Conservation (phyloP, 1,284 basidiomycete species). For the Ganoderma resinaceum region DNA sequence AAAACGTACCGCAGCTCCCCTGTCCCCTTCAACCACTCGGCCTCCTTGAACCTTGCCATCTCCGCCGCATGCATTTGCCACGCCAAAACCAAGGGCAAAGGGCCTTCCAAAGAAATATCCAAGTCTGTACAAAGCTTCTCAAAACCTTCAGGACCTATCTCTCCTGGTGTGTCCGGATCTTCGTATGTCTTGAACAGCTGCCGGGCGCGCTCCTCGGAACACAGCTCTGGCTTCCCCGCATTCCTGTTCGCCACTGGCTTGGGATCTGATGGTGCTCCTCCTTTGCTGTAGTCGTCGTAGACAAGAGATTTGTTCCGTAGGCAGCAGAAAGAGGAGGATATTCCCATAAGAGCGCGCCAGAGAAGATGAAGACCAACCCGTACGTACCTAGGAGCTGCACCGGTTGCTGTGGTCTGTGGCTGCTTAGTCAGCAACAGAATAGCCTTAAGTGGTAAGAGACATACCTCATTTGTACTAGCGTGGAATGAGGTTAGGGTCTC, state of each 20-base stretch:
- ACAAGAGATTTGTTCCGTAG: slow-evolving; percentile 20
- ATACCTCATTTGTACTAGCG: slow-evolving; percentile 31
- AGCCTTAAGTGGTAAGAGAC: slow-evolving; percentile 18
- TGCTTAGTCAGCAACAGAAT: slow-evolving; percentile 31
- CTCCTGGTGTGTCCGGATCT: slow-evolving; percentile 60
- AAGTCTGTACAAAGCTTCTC: slow-evolving; percentile 70
- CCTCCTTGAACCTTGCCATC: slow-evolving; percentile 70
- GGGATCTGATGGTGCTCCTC: slow-evolving; percentile 7
- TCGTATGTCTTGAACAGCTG: slow-evolving; percentile 69
- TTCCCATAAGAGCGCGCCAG: slow-evolving; percentile 28
- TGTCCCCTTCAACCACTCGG: slow-evolving; percentile 73
- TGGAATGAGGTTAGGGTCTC: slow-evolving; percentile 28
- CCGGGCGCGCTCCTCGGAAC: slow-evolving; percentile 55
- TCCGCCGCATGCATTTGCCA: slow-evolving; percentile 75
- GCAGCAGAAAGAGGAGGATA: slow-evolving; percentile 34
- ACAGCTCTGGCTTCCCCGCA: slow-evolving; percentile 47
- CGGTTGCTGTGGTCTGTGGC: slow-evolving; percentile 16
- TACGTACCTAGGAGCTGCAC: slow-evolving; percentile 21
- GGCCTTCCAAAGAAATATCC: slow-evolving; percentile 71
- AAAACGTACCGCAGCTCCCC: slow-evolving; percentile 59
- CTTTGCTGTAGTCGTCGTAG: slow-evolving; percentile 20
- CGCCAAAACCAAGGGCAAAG: slow-evolving; percentile 70
- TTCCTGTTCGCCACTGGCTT: slow-evolving; percentile 23
- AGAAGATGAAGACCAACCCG: slow-evolving; percentile 9
- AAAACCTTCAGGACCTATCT: slow-evolving; percentile 74